Evolutionary conservation across 2,329 filamentous ascomycete species (phyloP).

Genomic region (Hypoxylon sp.): DNA sequence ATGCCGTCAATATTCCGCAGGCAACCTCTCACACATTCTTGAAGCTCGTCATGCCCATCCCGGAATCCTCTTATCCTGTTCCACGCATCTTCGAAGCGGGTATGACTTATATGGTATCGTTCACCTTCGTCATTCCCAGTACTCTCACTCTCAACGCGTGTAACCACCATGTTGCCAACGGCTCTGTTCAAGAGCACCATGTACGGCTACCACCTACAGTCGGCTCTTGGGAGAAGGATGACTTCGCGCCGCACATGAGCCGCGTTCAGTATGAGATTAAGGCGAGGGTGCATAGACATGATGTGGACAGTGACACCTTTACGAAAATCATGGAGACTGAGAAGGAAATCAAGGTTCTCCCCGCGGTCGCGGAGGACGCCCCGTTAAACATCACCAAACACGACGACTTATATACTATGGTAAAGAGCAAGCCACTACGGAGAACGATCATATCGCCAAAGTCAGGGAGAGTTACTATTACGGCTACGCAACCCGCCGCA

Average conservation of each 20-base stretch:
- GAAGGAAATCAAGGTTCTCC: slow-evolving; percentile 67
- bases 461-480: slow-evolving; percentile 64
- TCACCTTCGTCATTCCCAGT: slow-evolving; percentile 71
- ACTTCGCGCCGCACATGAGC: slow-evolving; percentile 69
- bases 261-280: slow-evolving; percentile 68
- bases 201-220: slow-evolving; percentile 68
- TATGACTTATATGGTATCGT: slow-evolving; percentile 66
- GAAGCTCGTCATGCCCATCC: slow-evolving; percentile 57
- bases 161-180: slow-evolving; percentile 63
- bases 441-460: slow-evolving; percentile 68
- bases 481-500: slow-evolving; percentile 63
- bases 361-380: slow-evolving; percentile 64
- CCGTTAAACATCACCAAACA: slow-evolving; percentile 64
- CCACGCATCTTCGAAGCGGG: slow-evolving; percentile 65
- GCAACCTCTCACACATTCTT: slow-evolving; percentile 66
- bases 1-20: slow-evolving; percentile 65
- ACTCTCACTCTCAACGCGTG: slow-evolving; percentile 71
- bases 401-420: slow-evolving; percentile 66
- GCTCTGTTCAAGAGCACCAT: slow-evolving; percentile 67
- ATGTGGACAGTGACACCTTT: slow-evolving; percentile 48
- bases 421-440: slow-evolving; percentile 67
- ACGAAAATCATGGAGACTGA: slow-evolving; percentile 59
- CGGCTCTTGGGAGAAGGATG: slow-evolving; percentile 67
- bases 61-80: slow-evolving; percentile 63
- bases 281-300: slow-evolving; percentile 60